phyloP scores from a whole-genome alignment of 2,329 filamentous ascomycete species.

The Gyromitra esculenta region DNA sequence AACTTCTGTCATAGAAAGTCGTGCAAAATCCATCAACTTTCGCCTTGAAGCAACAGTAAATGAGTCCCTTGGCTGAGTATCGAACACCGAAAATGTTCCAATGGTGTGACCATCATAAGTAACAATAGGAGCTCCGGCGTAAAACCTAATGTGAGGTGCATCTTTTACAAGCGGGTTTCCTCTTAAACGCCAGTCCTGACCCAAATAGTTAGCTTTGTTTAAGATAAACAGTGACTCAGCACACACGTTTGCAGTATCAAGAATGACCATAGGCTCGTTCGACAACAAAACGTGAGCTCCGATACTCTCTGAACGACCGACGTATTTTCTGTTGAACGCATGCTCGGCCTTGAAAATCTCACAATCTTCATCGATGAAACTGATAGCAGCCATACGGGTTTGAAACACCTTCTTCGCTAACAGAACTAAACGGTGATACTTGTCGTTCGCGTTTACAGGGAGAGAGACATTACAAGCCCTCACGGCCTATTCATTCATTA shows the following conservation, averaged over 20 bases:
- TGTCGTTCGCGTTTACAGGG: slow-evolving; percentile 53
- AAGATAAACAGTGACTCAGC: slow-evolving; percentile 34
- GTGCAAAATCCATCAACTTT: slow-evolving; percentile 58
- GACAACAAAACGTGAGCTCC: slow-evolving; percentile 60
- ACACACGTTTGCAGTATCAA: slow-evolving; percentile 59
- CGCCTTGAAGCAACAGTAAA: slow-evolving; percentile 57
- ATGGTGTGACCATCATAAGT: slow-evolving; percentile 58
- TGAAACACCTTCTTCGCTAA: slow-evolving; percentile 58
- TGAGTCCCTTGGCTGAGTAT: slow-evolving; percentile 55
- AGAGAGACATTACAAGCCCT: slow-evolving; percentile 56
- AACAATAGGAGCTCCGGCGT: slow-evolving; percentile 60
- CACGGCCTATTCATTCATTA: slow-evolving; percentile 45
- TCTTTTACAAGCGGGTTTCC: slow-evolving; percentile 58
- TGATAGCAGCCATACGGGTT: slow-evolving; percentile 58
- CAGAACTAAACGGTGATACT: slow-evolving; percentile 54
- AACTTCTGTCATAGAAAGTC: slow-evolving; percentile 54
- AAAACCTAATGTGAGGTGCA: slow-evolving; percentile 59
- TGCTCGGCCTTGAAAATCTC: slow-evolving; percentile 59
- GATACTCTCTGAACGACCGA: slow-evolving; percentile 59
- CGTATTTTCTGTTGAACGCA: slow-evolving; percentile 56
- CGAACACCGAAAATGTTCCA: slow-evolving; percentile 59
- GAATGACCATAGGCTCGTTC: slow-evolving; percentile 59
- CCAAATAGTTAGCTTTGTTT: slow-evolving; percentile 31
- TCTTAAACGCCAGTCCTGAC: slow-evolving; percentile 61
- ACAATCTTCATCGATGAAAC: slow-evolving; percentile 59